These are phyloP conservation scores for Cystobasidium slooffiae DNA, from an alignment of 1,284 basidiomycete genomes.

Conservation along the genomic window DNA sequence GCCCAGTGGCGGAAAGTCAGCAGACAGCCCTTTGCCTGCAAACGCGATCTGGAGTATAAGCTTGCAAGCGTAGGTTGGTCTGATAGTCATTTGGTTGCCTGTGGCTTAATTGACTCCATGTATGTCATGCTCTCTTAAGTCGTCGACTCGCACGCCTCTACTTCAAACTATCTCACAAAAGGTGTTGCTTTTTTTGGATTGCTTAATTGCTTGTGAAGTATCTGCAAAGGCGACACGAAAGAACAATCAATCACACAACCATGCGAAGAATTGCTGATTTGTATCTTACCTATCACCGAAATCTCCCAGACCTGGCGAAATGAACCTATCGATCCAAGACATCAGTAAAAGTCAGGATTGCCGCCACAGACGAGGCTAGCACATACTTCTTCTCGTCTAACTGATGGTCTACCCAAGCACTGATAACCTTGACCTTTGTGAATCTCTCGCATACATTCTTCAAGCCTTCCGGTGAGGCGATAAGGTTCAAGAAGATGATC, in stretches of 20 bases:
- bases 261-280: too few species aligned
- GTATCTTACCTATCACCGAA: conserved; percentile 73
- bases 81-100: too few species aligned
- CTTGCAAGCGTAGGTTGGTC: too few species aligned
- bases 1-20: too few species aligned
- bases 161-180: background rate
- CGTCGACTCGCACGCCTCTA: too few species aligned
- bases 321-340: conserved; percentile 13
- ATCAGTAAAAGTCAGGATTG: background rate
- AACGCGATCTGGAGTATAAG: too few species aligned
- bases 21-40: too few species aligned
- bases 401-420: conserved; percentile 95
- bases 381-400: conserved; percentile 72
- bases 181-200: background rate
- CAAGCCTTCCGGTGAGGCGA: conserved; percentile 89
- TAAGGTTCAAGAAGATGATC: conserved; percentile 96
- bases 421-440: conserved; percentile 84
- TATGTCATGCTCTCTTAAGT: too few species aligned
- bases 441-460: conserved; percentile 78
- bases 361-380: conserved; percentile 66
- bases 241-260: background rate
- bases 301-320: conserved; percentile 64
- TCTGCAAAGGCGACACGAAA: conserved; percentile 1
- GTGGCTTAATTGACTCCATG: too few species aligned
- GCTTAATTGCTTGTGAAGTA: conserved; percentile 43